A percentile compares a stretch with the other conserved stretches of the same genome.
These are phyloP conservation scores for Ophiocordyceps unilateralis DNA, from an alignment of 2,329 filamentous ascomycete species.

Conservation along the genomic window DNA sequence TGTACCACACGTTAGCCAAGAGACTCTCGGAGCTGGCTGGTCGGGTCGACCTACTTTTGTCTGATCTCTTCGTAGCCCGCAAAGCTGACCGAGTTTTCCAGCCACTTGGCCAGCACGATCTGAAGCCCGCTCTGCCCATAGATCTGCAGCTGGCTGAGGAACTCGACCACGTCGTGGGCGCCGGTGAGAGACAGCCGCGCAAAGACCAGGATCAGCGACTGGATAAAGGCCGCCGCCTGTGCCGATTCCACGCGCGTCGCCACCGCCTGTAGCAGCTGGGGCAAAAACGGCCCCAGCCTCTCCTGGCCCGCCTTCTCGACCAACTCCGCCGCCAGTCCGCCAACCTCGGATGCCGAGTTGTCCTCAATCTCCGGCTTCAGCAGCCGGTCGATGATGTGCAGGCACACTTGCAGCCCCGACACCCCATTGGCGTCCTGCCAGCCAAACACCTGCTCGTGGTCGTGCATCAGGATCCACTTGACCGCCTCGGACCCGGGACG, in stretches of 20 bases:
- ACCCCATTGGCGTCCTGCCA: conserved; percentile 72
- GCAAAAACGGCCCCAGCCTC: conserved; percentile 74
- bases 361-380: conserved; percentile 75
- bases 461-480: conserved; percentile 78
- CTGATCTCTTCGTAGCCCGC: conserved; percentile 96
- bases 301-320: conserved; percentile 92
- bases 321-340: conserved; percentile 79
- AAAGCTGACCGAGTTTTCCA: conserved; percentile 93
- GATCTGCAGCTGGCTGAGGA: conserved; percentile 72
- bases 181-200: conserved; percentile 74
- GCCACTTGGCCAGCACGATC: conserved; percentile 84
- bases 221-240: conserved; percentile 75
- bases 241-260: conserved; percentile 71
- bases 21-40: background rate
- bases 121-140: conserved; percentile 66
- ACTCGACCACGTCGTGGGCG: conserved; percentile 78
- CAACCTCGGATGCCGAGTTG: conserved; percentile 88
- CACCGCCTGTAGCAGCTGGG: conserved; percentile 76
- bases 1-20: conserved; percentile 25
- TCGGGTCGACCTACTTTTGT: conserved; percentile 53
- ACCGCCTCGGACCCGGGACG: conserved; percentile 73
- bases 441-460: conserved; percentile 73
- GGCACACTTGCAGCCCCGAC: conserved; percentile 70
- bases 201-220: conserved; percentile 90
- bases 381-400: conserved; percentile 83